phyloP scores from a whole-genome alignment of 179 eudicot genomes.

The Actinidia arguta region DNA sequence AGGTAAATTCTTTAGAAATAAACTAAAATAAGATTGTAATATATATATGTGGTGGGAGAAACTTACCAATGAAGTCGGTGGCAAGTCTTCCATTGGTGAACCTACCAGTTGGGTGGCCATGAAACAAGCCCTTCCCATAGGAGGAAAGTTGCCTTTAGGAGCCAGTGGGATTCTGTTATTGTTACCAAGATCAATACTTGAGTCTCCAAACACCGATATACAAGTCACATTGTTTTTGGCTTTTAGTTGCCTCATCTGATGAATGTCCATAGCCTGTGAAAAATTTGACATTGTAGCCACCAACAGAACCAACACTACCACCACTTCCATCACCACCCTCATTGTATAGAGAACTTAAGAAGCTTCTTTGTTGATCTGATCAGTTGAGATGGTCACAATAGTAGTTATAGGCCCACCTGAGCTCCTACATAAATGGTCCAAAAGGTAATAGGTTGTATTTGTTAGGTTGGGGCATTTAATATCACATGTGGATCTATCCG shows the following conservation, averaged over 20 bases:
- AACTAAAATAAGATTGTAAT: no score
- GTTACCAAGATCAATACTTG: slow-evolving; percentile 60
- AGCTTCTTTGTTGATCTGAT: no score
- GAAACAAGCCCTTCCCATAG: slow-evolving; percentile 57
- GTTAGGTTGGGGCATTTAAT: no score
- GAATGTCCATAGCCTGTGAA: slow-evolving; percentile 16
- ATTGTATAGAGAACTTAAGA: no score
- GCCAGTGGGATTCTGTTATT: slow-evolving; percentile 42
- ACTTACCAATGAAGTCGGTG: slow-evolving; percentile 51
- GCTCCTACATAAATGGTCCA: no score
- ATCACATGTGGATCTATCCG: no score
- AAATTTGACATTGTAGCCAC: slow-evolving; percentile 13
- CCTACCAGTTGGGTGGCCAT: slow-evolving; percentile 54
- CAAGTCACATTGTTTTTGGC: slow-evolving; percentile 39
- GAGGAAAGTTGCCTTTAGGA: slow-evolving; percentile 48
- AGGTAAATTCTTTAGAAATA: no score
- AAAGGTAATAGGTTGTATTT: no score
- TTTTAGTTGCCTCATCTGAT: slow-evolving; percentile 26
- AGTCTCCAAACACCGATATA: slow-evolving; percentile 62
- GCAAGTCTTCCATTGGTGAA: slow-evolving; percentile 52
- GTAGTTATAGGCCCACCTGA: no score
- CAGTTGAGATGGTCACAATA: no score
- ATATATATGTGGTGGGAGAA: no score
- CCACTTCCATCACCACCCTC: slow-evolving; percentile 19
- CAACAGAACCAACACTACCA: slow-evolving; percentile 4